A percentile compares a stretch with the other conserved stretches of the same genome.
These are phyloP conservation scores for Fusarium drepaniforme DNA, from an alignment of 2,329 filamentous ascomycete genomes.

Conservation along the genomic window DNA sequence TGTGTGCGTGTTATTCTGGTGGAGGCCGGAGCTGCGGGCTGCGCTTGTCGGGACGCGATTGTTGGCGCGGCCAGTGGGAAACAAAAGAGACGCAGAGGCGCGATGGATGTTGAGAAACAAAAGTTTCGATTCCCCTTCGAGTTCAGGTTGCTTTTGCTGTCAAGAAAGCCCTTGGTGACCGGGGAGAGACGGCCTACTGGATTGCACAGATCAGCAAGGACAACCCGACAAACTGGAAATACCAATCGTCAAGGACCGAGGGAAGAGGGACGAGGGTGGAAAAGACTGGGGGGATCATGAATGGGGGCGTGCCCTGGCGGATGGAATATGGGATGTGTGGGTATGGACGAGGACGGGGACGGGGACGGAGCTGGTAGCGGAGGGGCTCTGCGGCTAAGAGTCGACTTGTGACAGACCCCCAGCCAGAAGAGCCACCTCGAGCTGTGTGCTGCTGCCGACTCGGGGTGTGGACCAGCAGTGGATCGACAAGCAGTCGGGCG, in stretches of 20 bases:
- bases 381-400: slow-evolving; percentile 42
- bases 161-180: background rate
- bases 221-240: background rate
- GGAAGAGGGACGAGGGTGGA: slow-evolving; percentile 8
- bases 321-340: slow-evolving; percentile 30
- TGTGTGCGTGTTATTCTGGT: slow-evolving; percentile 25
- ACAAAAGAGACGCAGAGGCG: slow-evolving; percentile 35
- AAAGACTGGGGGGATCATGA: slow-evolving; percentile 24
- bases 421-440: slow-evolving; percentile 12
- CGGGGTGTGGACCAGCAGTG: slow-evolving; percentile 37
- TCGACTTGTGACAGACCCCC: slow-evolving; percentile 34
- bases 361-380: slow-evolving; percentile 16
- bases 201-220: background rate
- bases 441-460: slow-evolving; percentile 24
- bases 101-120: background rate
- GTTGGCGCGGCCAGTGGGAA: slow-evolving; percentile 37
- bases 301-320: slow-evolving; percentile 29
- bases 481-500: slow-evolving; percentile 28
- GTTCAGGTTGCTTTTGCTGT: background rate
- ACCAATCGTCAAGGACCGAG: slow-evolving; percentile 10
- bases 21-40: slow-evolving; percentile 40
- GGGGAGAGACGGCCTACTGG: background rate
- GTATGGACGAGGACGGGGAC: slow-evolving; percentile 8
- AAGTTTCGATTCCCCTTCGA: background rate
- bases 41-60: slow-evolving; percentile 44